Conservation (phyloP, 495 filamentous ascomycete species). For the Venustampulla echinocandica region DNA sequence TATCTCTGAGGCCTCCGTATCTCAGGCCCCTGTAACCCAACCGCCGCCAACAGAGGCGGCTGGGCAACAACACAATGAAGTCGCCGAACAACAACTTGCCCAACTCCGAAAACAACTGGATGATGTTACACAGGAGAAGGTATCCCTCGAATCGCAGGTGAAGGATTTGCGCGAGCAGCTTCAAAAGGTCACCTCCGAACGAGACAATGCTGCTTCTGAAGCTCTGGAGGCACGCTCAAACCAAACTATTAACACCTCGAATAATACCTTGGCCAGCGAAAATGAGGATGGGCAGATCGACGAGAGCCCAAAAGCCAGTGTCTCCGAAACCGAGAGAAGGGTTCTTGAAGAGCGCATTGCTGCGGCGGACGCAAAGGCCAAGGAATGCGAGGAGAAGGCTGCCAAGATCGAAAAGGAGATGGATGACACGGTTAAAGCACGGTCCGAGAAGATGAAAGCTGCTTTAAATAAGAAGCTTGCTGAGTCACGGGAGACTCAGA, state of each 20-base stretch:
- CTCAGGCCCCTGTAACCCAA: conserved; percentile 1
- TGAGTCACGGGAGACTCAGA: conserved; percentile 45
- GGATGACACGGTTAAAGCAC: conserved; percentile 49
- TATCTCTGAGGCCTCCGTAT: conserved; percentile 3
- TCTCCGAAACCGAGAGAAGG: conserved; percentile 45
- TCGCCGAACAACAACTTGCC: conserved; percentile 18
- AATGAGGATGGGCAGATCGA: conserved; percentile 24
- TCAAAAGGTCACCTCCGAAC: conserved; percentile 33
- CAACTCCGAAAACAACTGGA: conserved; percentile 26
- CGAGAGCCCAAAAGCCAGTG: conserved; percentile 16
- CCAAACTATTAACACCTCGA: conserved; percentile 26
- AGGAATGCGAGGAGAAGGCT: conserved; percentile 46
- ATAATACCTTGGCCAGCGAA: conserved; percentile 28
- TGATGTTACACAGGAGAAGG: conserved; percentile 22
- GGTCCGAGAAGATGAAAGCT: conserved; percentile 65
- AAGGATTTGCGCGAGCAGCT: conserved; percentile 40
- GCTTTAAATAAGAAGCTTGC: conserved; percentile 59
- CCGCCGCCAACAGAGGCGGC: conserved; percentile 12
- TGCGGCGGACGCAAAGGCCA: conserved; percentile 26
- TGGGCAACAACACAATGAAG: conserved; percentile 4
- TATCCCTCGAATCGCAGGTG: conserved; percentile 31
- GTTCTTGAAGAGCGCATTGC: conserved; percentile 40
- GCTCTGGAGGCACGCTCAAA: conserved; percentile 39
- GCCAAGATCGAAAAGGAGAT: conserved; percentile 46
- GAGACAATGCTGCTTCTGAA: conserved; percentile 33